These are phyloP conservation scores for Terana coerulea DNA, from an alignment of 768 basidiomycete genomes.

Conservation along the genomic window DNA sequence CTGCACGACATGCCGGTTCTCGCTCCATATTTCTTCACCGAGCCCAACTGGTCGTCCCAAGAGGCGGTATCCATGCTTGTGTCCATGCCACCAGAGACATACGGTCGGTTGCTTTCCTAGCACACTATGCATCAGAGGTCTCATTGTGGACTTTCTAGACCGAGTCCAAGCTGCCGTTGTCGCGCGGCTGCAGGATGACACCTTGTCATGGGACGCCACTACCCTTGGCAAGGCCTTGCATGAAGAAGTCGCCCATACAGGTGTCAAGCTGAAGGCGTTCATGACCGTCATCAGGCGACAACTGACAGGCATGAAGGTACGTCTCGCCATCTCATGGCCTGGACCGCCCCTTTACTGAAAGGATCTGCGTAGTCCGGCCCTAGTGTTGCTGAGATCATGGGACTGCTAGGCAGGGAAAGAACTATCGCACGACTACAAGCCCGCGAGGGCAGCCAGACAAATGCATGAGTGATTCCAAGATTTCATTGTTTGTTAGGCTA, in stretches of 20 bases:
- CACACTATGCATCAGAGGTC: background rate
- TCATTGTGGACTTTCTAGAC: background rate
- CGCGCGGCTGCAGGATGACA: conserved; percentile 23
- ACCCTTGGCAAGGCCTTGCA: conserved; percentile 39
- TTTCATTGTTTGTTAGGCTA: background rate
- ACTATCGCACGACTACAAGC: conserved; percentile 17
- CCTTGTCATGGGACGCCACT: conserved; percentile 35
- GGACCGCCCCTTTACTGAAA: background rate
- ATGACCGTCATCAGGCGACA: conserved; percentile 76
- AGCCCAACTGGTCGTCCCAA: conserved; percentile 53
- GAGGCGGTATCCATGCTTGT: conserved; percentile 54
- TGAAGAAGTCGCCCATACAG: conserved; percentile 37
- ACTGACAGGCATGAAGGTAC: conserved; percentile 79
- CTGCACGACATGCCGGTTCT: conserved; percentile 65
- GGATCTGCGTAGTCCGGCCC: conserved; percentile 30
- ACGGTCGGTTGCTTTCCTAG: conserved; percentile 38
- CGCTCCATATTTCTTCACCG: conserved; percentile 76
- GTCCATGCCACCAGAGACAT: conserved; percentile 37
- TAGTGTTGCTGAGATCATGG: conserved; percentile 28
- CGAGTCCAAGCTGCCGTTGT: conserved; percentile 19
- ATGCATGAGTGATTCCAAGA: background rate
- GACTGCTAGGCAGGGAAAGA: conserved; percentile 26
- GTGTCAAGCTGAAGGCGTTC: conserved; percentile 46
- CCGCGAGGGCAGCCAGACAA: background rate
- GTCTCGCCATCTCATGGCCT: background rate